Evolutionary conservation across 306 rosid species (phyloP), one percentile per base, ranked within the genome.

Genomic region (Malus orientalis): DNA sequence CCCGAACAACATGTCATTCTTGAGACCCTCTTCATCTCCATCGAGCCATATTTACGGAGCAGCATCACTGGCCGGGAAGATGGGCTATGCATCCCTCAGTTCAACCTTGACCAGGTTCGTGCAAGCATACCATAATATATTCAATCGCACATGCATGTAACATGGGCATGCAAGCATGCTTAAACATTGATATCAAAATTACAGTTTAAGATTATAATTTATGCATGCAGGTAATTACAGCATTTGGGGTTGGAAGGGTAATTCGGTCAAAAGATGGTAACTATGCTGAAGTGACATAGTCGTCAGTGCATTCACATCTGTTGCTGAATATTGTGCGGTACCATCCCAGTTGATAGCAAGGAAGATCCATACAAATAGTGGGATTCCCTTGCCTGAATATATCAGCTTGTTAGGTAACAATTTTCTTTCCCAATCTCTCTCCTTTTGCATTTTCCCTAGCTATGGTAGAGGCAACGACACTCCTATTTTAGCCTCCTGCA

Each of bases 21-120:
- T 3, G 70, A 88, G 73, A 78, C 51, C 12, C 87, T 88, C 54
- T 79, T 85, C 16, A 1, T 88, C 75, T 86, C 91, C 2, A 77
- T 90, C 0, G 92, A 90, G 1, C 92, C 96, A 1, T 90, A 83
- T 71, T 77, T 83, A 15, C 89, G 91, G 25, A 76, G 85, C 57
- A 49, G 57, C 69, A 70, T 90, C 83, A 81, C 75, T 1, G 95
- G 92, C 84, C 36, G 40, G 45, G 51, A 20, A 19, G 90, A 86
- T n/a, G 92, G 92, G 16, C 88, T 78, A 12, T 83, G 2, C 76
- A 19, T 68, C 20, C 63, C 73, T 11, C 90, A 84, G 62, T 73
- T 36, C 70, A 53, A 76, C 6, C 78, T 86, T 23, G 75, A 83
- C 27, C 64, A 89, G 86, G 93, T 83, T 47, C 40, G 5, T 62